Conservation (phyloP, 108 stramenopile genomes). For the Skeletonema costatum region DNA sequence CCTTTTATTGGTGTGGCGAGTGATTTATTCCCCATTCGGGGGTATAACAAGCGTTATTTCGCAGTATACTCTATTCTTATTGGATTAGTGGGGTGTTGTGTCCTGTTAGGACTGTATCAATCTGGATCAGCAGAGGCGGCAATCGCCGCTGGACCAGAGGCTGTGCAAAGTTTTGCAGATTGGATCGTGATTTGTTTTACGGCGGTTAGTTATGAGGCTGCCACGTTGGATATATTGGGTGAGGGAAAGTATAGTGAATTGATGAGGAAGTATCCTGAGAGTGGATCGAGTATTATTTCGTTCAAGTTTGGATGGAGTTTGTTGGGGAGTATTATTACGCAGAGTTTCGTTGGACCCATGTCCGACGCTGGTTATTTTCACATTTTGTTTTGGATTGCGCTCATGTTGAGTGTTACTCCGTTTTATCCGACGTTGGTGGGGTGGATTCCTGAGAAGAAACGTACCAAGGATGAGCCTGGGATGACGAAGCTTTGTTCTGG, state of each 20-base stretch:
- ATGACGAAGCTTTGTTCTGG: slow-evolving; percentile 37
- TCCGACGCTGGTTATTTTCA: slow-evolving; percentile 44
- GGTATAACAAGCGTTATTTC: slow-evolving; percentile 48
- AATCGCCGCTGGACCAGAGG: slow-evolving; percentile 14
- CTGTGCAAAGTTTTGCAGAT: slow-evolving; percentile 40
- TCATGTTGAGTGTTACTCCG: slow-evolving; percentile 28
- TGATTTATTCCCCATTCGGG: slow-evolving; percentile 49
- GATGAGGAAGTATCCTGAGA: slow-evolving; percentile 35
- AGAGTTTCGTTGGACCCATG: slow-evolving; percentile 46
- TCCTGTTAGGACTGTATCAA: slow-evolving; percentile 28
- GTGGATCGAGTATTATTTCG: slow-evolving; percentile 37
- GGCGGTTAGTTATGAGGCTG: slow-evolving; percentile 35
- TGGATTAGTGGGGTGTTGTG: slow-evolving; percentile 29
- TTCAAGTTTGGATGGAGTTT: slow-evolving; percentile 41
- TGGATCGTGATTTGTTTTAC: slow-evolving; percentile 41
- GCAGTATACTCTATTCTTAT: slow-evolving; percentile 36
- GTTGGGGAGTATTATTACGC: slow-evolving; percentile 24
- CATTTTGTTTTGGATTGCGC: slow-evolving; percentile 43
- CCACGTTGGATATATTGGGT: slow-evolving; percentile 45
- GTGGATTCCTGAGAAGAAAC: slow-evolving; percentile 51
- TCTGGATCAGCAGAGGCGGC: slow-evolving; percentile 7
- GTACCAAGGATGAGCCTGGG: slow-evolving; percentile 27
- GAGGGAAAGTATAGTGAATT: slow-evolving; percentile 48
- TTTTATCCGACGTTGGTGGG: slow-evolving; percentile 47
- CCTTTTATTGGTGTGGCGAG: slow-evolving; percentile 49